These are phyloP conservation scores for Maudiozyma turicensis DNA, from an alignment of 805 yeast genomes.

Conservation along the genomic window DNA sequence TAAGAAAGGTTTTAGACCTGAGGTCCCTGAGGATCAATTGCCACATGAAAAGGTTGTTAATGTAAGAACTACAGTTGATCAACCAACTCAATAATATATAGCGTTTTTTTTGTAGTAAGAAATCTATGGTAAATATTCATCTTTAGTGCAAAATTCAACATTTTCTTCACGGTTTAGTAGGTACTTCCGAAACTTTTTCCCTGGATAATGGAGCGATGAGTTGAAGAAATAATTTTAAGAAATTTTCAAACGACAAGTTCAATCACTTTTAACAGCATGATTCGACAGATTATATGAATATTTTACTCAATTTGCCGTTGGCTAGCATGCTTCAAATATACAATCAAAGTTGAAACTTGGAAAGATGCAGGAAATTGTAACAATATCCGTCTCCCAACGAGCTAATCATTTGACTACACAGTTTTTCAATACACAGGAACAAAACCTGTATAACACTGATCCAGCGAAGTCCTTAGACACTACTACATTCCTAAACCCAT, in stretches of 20 bases:
- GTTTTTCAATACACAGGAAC: slow-evolving; percentile 74
- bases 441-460: slow-evolving; percentile 38
- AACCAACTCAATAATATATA: background rate
- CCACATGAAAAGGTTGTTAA: slow-evolving; percentile 10
- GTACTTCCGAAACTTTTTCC: background rate
- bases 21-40: slow-evolving; percentile 5
- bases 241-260: background rate
- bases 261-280: background rate
- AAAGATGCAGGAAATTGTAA: slow-evolving; percentile 64
- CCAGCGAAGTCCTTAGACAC: slow-evolving; percentile 31
- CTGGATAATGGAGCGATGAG: background rate
- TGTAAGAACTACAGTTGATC: slow-evolving; percentile 12
- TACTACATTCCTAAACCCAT: slow-evolving; percentile 37
- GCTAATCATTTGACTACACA: slow-evolving; percentile 74
- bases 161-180: background rate
- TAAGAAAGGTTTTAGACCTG: slow-evolving; percentile 12
- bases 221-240: background rate
- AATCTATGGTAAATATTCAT: background rate
- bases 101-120: background rate
- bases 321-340: background rate
- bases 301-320: background rate
- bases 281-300: background rate
- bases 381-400: slow-evolving; percentile 58
- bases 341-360: background rate
- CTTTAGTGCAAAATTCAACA: background rate